Base-by-base conservation (phyloP, 768 basidiomycete genomes). In the Tubosaeta brunneosetosa region DNA sequence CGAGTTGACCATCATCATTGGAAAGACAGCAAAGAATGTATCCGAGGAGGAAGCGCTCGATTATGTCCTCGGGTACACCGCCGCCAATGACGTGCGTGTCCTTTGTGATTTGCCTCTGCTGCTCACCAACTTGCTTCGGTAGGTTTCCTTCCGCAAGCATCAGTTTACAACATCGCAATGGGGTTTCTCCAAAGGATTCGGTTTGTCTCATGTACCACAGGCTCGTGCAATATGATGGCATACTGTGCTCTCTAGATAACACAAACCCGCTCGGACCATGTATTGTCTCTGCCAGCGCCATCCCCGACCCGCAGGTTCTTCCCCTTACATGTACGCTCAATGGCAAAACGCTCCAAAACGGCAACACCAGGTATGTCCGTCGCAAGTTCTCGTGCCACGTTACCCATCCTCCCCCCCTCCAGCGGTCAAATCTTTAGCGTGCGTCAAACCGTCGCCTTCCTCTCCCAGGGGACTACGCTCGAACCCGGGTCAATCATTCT, bases 121-220 rank as follows among this genome's bases (percentile, higher is more conserved):
- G 16, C 41, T 57, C 16, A 51, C 14, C 6, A 3, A 2, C 14
- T 33, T n/a, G 0, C n/a, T 34, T 26, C 40, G 17, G 5, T 51
- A 66, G 64, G 78, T 88, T 3, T 91, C 90, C 5, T 91, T 92
- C 79, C 81, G 92, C 38, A 83, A 85, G 57, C 84, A 86, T 60
- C 92, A 94, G 65, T 73, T 88, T 70, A 81, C 82, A 4, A 84
- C 85, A 10, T 85, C 86, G 1, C 92, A 94, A 60, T 94, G 92
- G 91, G 75, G 80, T 29, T 93, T 91, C 69, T 91, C 89, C 26
- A 94, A 94, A 68, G 78, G 85, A 38, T 94, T 91, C 59, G 91
- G 90, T 86, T 52, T 25, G 77, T 60, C 10, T 25, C 1, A 8
- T 13, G 26, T 12, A 12, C 19, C 14, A 12, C 5, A 33, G 11